Base-by-base conservation (phyloP, 1,284 basidiomycete species). In the Pisolithus thermaeus region DNA sequence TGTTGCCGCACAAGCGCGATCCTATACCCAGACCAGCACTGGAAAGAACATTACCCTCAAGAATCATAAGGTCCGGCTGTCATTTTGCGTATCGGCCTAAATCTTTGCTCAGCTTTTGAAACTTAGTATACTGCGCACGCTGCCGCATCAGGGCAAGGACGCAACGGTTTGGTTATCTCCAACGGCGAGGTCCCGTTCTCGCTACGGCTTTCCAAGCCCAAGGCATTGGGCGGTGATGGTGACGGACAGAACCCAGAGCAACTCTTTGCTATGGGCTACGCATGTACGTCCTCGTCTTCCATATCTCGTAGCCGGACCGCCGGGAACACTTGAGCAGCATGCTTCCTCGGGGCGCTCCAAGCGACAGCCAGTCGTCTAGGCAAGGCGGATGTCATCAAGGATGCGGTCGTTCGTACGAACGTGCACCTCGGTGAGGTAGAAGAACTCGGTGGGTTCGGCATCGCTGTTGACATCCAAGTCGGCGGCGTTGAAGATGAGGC, bases 291-390 rank as follows among this genome's bases (percentile, higher is more conserved):
- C 20, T 27, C 25, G 9, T 14, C 3, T 22, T 28, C 40, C 35
- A n/a, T 44, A 5, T 0, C 25, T n/a, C 5, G 1, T n/a, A 38
- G 38, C 16, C 12, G 32, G 38, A 38, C 9, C 27, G 14, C 28
- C 22, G 4, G 9, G 28, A 11, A 12, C 25, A 7, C 35, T n/a
- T 3, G 3, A 39, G 56, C 57, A 86, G 85, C 82, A 1, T 88
- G 85, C 61, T 79, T 87, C 65, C 73, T 87, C 3, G 81, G 82
- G 3, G 83, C 85, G 2, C 66, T 87, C 42, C 83, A 87, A 60
- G 66, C 78, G 36, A 69, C 75, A 44, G 83, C 83, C 0, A 68
- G 72, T 27, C 71, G 73, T 11, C 64, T 73, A 53, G 80, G 80
- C 47, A 83, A 83, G 65, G 69, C 69, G 50, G 78, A 83, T 7